These are phyloP conservation scores for Penicillium ochrochloron DNA, from an alignment of 495 filamentous ascomycete species.

Conservation along the genomic window DNA sequence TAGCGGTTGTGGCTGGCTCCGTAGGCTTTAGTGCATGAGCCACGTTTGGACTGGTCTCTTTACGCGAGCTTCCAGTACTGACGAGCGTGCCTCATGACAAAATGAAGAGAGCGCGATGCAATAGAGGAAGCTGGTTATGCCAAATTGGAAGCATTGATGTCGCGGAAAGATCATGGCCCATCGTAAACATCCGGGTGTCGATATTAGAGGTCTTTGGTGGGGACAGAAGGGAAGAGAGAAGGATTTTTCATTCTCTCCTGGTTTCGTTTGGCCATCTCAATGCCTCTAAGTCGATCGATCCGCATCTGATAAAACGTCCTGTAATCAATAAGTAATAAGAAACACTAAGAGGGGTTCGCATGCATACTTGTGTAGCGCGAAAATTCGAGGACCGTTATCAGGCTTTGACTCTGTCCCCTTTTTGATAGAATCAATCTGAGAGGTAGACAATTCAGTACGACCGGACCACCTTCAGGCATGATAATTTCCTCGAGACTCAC, in stretches of 20 bases:
- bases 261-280: conserved; percentile 80
- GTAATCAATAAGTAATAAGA: conserved; percentile 13
- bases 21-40: background rate
- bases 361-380: conserved; percentile 80
- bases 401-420: conserved; percentile 37
- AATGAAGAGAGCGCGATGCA: background rate
- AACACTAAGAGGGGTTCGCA: background rate
- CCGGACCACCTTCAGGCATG: background rate
- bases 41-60: background rate
- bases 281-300: conserved; percentile 74
- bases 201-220: conserved; percentile 63
- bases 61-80: background rate
- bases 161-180: background rate
- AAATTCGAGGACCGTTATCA: conserved; percentile 70
- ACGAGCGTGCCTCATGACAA: background rate
- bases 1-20: background rate
- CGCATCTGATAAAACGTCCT: conserved; percentile 89
- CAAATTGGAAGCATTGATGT: background rate
- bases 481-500: conserved; percentile 29
- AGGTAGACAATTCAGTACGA: background rate
- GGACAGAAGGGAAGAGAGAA: conserved; percentile 81
- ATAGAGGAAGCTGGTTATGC: background rate
- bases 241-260: conserved; percentile 80
- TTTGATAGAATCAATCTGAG: conserved; percentile 46
- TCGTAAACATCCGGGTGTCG: background rate